Evolutionary conservation across 2,329 filamentous ascomycete species (phyloP), one percentile per base, ranked within the genome.

Genomic region (Paramyrothecium roridum): DNA sequence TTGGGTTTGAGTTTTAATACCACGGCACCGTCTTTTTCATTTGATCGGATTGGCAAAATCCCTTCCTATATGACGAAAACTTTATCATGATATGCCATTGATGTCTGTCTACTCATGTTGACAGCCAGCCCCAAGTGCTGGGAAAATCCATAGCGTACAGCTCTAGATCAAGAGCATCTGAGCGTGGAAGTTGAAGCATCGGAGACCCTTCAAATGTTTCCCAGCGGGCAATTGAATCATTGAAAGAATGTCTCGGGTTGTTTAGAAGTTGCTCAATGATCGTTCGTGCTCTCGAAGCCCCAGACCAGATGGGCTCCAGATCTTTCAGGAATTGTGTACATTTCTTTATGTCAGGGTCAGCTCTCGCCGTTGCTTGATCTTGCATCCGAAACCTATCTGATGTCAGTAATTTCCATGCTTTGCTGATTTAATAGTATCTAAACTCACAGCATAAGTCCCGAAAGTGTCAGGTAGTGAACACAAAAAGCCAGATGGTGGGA

Each of bases 401-500:
- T 26, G 22, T 30, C 6, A 43, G 22, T 20, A 16, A 4, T 47
- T 20, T 16, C 3, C 8, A 3, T 3, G 33, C n/a, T 11, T 23
- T 11, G 8, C 11, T 16, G 8, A 30, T 7, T 8, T 13, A 1
- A 40, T 7, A 1, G 3, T 17, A 16, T 22, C 8, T 26, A 61
- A 4, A 30, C 65, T 57, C 55, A 67, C 65, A 67, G 48, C 1
- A 60, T 56, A 3, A 67, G 54, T 2, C 65, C 65, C 1, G 65
- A 66, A 1, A 66, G 59, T 3, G 62, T 65, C 10, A 67, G 56
- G 22, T 61, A 65, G 48, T 67, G 61, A 3, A 66, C 59, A 20
- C 64, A 67, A 8, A 67, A 55, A 11, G 65, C 65, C 1, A 67
- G 56, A 40, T 65, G 56, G 48, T 67, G 65, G 8, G 64, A 65